Evolutionary conservation across 371 early-diverging fungal genomes (phyloP), one percentile per base, ranked within the genome.

Genomic region (Phascolomyces articulosus): DNA sequence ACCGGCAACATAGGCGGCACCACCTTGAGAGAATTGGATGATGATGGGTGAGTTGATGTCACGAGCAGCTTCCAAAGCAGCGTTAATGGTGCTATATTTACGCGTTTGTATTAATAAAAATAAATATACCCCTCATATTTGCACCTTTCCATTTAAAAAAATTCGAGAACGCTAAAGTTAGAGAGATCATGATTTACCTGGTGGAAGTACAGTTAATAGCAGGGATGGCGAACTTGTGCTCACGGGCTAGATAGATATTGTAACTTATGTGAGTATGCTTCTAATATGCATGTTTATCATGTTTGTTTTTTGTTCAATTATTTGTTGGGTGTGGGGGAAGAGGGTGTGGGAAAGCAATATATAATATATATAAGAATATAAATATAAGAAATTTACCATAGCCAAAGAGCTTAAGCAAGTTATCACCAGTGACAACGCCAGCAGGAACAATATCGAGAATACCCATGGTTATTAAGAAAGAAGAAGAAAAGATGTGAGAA

Each of bases 171-270:
- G 16, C 44, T 7, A 44, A 15, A 38, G 9, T 6, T 38, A 38
- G 38, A 6, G 13, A 61, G 21, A 9, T 27, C 48, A n/a, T 29
- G 15, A 3, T 53, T 68, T 77, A 75, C 80, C 77, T 93, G 51
- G 95, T 91, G 60, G 93, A 90, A 67, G 95, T 95, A 87, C 94
- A 94, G 89, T 95, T 95, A 80, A 95, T 90, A 58, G 96, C 95
- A 67, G 96, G 95, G 79, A 95, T 95, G 63, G 96, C 96, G 64
- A 94, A 95, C 40, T 83, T 75, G 73, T 95, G 78, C 72, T 91
- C 86, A 66, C 88, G 88, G 55, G 94, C 93, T 80, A 60, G 6
- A 51, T 38, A 55, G 3, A 58, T 4, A 44, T 34, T 9, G 34
- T 34, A 34, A 34, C 11, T 11, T 34, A 41, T 31, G 44, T 26